Base-by-base conservation (phyloP, 768 basidiomycete species). In the Fomitopsis pulvina region DNA sequence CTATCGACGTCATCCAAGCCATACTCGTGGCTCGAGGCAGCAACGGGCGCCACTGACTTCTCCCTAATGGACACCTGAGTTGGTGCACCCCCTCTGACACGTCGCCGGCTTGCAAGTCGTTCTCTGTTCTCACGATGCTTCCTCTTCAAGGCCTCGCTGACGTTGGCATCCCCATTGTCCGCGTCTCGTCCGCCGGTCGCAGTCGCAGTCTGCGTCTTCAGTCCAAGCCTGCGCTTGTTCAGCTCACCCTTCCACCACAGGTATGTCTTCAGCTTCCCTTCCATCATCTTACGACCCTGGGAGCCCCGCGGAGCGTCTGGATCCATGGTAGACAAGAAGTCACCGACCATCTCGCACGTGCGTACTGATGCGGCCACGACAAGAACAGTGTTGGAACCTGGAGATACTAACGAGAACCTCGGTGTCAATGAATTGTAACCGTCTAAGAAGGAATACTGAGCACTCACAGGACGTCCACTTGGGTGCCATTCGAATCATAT, bases 361-460 rank as follows among this genome's bases (percentile, higher is more conserved):
- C 82, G 76, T 16, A 83, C 75, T 0, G 92, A 92, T 0, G 85
- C 81, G 2, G 86, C 80, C 93, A 99, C 95, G 49, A 98, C 73
- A 25, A 98, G 79, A 8, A 94, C 78, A 2, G 79, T 80, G 57
- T 97, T 85, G 18, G 78, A 79, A 2, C 84, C 86, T 2, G 75
- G 75, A n/a, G 57, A 57, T 20, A 54, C 66, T 68, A 30, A 25
- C 39, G 18, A 20, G 12, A n/a, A 41, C 6, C 11, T 7, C 20
- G 24, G 21, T 40, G 25, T 22, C 5, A 22, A 11, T 9, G 8
- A 22, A 22, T 41, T 3, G n/a, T 16, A 26, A 16, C n/a, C n/a
- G n/a, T n/a, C n/a, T 37, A 37, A 12, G 18, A 18, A 6, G 29
- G 4, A 18, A 37, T 18, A 4, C 3, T 26, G 34, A 16, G n/a